Base-by-base conservation (phyloP, 2,329 filamentous ascomycete species). In the Xylariaceae sp. region DNA sequence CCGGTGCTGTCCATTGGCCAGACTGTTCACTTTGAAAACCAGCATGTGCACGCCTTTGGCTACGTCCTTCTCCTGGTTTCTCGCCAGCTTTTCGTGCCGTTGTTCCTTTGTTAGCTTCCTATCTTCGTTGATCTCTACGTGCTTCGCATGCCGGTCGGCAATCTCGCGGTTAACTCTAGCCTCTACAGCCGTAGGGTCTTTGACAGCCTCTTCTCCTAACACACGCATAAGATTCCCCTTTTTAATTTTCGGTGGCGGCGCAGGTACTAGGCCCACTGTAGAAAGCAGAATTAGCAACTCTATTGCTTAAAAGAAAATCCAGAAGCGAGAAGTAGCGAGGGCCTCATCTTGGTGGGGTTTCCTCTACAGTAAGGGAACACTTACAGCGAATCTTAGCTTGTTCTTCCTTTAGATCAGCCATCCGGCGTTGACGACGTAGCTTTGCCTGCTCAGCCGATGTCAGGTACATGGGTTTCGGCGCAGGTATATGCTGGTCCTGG, bases 191-290 rank as follows among this genome's bases (percentile, higher is more conserved):
- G 95, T 99, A 6, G 94, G 94, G 73, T 99, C 94, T 69, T 96
- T 95, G 62, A 99, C 93, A 15, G 82, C 82, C 73, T 91, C 88
- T 69, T 97, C 91, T 58, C 94, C 94, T 50, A 97, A 81, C 24
- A 99, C 94, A 53, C 92, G 88, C 94, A 99, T 99, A 69, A 99
- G 83, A 72, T 99, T 99, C 53, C 88, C 90, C 73, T 95, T 95
- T 76, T 97, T 97, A 63, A 99, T 91, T 74, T 97, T 99, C 9
- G 94, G 93, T 21, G 92, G 89, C 23, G 92, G 92, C 16, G 93
- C 91, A 3, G 92, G 91, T 55, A 93, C 88, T 11, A 99, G 81
- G 16, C 94, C 94, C 9, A 99, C 62, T 63, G 13, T 50, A 33
- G 9, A 15, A 37, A 33, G 35, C 18, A 16, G 9, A 23, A 11